Conservation (phyloP, 768 basidiomycete species). For the Epithele typhae region DNA sequence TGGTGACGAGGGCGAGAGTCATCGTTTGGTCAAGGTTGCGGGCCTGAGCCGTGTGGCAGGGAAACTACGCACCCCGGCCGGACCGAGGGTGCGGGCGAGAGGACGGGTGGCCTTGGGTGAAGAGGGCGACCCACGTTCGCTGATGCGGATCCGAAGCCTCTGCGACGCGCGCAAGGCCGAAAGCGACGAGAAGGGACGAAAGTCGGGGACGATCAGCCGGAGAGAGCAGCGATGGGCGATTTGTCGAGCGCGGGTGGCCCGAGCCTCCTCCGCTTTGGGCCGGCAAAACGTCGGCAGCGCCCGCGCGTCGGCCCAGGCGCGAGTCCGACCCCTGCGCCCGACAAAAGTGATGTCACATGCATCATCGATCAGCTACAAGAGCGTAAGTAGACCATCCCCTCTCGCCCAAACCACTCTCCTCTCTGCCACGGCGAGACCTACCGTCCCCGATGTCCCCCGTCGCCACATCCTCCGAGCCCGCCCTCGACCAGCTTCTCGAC, state of each 20-base stretch:
- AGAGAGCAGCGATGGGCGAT: slow-evolving; percentile 2
- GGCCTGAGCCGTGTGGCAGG: too few relatives aligned
- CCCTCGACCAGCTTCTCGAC: slow-evolving; percentile 11
- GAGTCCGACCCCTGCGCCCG: too few relatives aligned
- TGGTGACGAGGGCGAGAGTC: too few relatives aligned
- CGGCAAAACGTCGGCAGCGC: slow-evolving; percentile 16
- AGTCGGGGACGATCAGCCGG: slow-evolving; percentile 10
- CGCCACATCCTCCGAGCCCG: slow-evolving; percentile 8
- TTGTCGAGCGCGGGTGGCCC: background rate
- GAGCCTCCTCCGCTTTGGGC: background rate
- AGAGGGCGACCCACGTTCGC: background rate
- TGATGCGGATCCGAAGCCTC: background rate
- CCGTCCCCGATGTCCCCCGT: slow-evolving; percentile 6
- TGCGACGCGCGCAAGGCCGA: slow-evolving; percentile 1
- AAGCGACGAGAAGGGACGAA: slow-evolving; percentile 1
- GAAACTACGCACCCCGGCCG: too few relatives aligned
- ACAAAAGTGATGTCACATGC: slow-evolving; percentile 17
- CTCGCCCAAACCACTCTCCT: background rate
- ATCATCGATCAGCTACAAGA: slow-evolving; percentile 19
- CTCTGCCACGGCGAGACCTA: background rate
- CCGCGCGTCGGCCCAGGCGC: slow-evolving; percentile 1
- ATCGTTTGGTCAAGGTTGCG: too few relatives aligned
- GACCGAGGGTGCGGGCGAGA: too few relatives aligned
- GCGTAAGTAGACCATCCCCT: background rate
- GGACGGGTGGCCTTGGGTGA: too few relatives aligned